phyloP scores from a whole-genome alignment of 2,329 filamentous ascomycete species.

The Xylaria digitata region DNA sequence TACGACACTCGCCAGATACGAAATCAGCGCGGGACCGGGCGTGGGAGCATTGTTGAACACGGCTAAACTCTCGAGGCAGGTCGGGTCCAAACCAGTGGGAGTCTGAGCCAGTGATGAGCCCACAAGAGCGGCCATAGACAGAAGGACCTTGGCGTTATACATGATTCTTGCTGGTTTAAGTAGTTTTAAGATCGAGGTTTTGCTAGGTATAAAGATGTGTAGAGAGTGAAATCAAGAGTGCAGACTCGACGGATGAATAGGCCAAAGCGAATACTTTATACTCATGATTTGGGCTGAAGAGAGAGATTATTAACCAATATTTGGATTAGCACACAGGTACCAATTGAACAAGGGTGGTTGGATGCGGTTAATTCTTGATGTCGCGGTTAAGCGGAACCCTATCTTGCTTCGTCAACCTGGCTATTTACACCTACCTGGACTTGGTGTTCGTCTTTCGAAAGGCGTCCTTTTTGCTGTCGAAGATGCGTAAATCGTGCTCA shows the following conservation, averaged over 20 bases:
- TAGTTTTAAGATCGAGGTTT: not conserved
- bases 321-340: not conserved
- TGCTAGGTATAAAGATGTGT: not conserved
- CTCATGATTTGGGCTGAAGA: too few species aligned
- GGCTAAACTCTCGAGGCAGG: not conserved
- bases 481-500: not conserved
- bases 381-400: too few species aligned
- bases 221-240: not conserved
- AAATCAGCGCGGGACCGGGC: not conserved
- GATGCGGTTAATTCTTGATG: too few species aligned
- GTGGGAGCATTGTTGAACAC: not conserved
- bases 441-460: not conserved
- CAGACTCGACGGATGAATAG: not conserved
- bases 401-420: too few species aligned
- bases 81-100: too few species aligned
- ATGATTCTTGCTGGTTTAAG: slow-evolving; percentile 3
- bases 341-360: not conserved
- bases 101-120: slow-evolving; percentile 13
- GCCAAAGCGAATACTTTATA: slow-evolving; percentile 8
- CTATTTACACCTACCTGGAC: too few species aligned
- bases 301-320: not conserved
- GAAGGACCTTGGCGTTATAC: slow-evolving; percentile 6
- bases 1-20: not conserved
- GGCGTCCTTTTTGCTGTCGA: not conserved
- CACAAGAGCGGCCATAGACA: slow-evolving; percentile 1